Base-by-base conservation (phyloP, 1,284 basidiomycete genomes). In the Athelia psychrophila region DNA sequence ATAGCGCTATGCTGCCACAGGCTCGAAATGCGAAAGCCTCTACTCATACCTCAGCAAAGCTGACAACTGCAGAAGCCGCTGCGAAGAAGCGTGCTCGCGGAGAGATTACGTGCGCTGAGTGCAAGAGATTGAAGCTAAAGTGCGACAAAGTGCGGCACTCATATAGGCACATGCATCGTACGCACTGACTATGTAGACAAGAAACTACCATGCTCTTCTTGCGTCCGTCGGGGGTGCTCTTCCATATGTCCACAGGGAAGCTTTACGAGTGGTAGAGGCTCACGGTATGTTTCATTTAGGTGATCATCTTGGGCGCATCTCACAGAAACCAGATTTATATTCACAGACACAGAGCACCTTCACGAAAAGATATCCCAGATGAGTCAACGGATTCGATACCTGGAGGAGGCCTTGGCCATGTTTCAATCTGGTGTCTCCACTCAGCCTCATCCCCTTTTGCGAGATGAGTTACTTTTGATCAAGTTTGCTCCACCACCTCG, bases 311-410 rank as follows among this genome's bases (percentile, higher is more conserved):
- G 2, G 44, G n/a, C 4, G 6, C 35, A 23, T 48, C 30, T 32
- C 48, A 30, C 24, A 8, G 46, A 76, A 35, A 6, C 10, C 52
- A 70, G 86, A 51, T 86, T 86, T 53, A 80, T 88, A 30, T 77
- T 88, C 10, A 81, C 86, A 12, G 84, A 87, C 56, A 88, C 86
- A 5, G 80, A 84, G 40, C 79, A 86, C 56, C 70, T 89, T 2
- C 86, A 88, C 60, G 66, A 72, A 44, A 87, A 85, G 65, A 86
- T 89, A 25, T 69, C 75, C 1, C 81, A 86, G 53, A 88, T 89
- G 85, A 83, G 83, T 40, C 79, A 86, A 58, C 79, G 86, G 38
- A 88, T 89, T 58, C 77, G 84, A 35, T 79, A 86, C 57, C 74
- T 89, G 18, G 85, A 88, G 64, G 84, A 87, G 51, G 84, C 84